Evolutionary conservation across 169 alveolate genomes (phyloP).

Genomic region (Eimeria maxima): DNA sequence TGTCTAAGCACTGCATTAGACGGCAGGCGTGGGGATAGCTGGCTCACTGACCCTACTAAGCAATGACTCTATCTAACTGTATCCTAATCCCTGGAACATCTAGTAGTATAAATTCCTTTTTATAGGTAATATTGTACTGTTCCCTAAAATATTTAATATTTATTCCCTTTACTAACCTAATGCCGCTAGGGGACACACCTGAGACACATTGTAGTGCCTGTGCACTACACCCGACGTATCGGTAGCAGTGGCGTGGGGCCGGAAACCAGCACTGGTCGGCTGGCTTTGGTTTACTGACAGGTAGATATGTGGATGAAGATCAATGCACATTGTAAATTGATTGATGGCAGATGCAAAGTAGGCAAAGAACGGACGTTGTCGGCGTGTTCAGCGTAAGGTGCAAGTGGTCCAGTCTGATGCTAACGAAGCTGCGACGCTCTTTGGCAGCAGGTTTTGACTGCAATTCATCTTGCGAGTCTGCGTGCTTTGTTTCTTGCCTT

Average conservation of each 20-base stretch:
- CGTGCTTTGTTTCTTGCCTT: neutral
- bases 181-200: neutral
- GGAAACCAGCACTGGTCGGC: conserved; percentile 29
- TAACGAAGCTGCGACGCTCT: conserved; percentile 1
- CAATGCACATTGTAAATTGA: neutral
- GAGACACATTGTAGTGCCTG: neutral
- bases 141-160: no score
- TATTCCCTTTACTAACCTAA: neutral
- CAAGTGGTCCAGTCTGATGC: conserved; percentile 36
- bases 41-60: no score
- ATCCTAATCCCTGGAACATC: no score
- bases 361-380: neutral
- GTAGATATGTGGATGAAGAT: neutral
- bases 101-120: no score
- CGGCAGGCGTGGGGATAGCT: no score
- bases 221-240: neutral
- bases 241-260: conserved; percentile 31
- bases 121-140: no score
- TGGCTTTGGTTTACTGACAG: conserved; percentile 26
- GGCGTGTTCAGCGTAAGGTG: conserved; percentile 35
- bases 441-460: neutral
- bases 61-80: no score
- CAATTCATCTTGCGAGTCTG: neutral
- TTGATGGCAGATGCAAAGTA: neutral
- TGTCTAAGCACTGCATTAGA: no score